A percentile compares a stretch with the other conserved stretches of the same genome.
phyloP scores from a whole-genome alignment of 768 basidiomycete species.

The Favolaschia claudopus region DNA sequence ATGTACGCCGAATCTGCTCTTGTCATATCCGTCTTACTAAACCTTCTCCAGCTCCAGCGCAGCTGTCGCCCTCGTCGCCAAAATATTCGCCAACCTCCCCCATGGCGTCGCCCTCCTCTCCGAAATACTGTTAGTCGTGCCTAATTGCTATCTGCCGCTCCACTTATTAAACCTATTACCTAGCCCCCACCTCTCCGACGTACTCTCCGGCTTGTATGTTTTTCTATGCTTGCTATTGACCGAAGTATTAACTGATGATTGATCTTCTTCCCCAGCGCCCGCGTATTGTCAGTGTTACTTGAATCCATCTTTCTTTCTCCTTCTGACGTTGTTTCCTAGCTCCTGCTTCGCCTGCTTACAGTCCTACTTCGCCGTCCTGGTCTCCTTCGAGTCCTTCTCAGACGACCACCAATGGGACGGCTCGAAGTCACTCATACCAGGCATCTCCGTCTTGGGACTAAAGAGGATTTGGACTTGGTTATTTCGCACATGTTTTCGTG shows the following conservation, averaged over 20 bases:
- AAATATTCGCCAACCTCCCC: slow-evolving; percentile 96
- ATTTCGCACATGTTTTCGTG: slow-evolving; percentile 7
- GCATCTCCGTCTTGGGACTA: slow-evolving; percentile 62
- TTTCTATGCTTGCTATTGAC: slow-evolving; percentile 5
- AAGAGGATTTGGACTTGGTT: slow-evolving; percentile 23
- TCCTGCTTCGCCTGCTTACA: slow-evolving; percentile 87
- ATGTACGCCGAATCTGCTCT: slow-evolving; percentile 55
- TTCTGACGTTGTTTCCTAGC: slow-evolving; percentile 49
- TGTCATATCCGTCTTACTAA: slow-evolving; percentile 10
- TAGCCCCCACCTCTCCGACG: slow-evolving; percentile 86
- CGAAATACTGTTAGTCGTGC: slow-evolving; percentile 81
- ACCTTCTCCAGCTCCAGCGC: slow-evolving; percentile 65
- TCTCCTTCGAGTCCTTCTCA: slow-evolving; percentile 79
- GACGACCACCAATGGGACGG: slow-evolving; percentile 50
- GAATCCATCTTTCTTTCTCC: neutral
- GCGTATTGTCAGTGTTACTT: slow-evolving; percentile 70
- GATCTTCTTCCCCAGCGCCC: slow-evolving; percentile 57
- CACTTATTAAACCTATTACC: slow-evolving; percentile 20
- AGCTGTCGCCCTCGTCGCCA: slow-evolving; percentile 89
- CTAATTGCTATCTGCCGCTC: neutral
- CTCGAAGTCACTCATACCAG: slow-evolving; percentile 53
- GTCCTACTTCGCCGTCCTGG: slow-evolving; percentile 86
- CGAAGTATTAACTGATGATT: neutral
- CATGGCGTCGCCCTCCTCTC: slow-evolving; percentile 87
- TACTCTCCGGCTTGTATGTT: slow-evolving; percentile 89